Evolutionary conservation across 2,329 filamentous ascomycete species (phyloP).

Genomic region (Pestalotiopsis sp.): DNA sequence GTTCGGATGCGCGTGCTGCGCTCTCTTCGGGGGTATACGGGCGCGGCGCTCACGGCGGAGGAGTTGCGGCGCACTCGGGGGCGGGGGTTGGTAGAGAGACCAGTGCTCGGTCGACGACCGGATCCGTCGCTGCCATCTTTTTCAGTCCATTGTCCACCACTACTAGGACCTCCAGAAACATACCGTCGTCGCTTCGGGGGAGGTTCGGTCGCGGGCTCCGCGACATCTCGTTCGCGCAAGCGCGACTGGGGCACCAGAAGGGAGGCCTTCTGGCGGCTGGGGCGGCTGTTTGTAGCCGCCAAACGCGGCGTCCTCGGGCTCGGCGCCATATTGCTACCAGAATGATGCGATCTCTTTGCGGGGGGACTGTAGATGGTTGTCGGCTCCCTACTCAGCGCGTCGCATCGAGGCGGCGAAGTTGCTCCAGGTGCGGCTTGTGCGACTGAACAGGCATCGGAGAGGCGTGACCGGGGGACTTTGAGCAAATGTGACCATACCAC

Average conservation of each 20-base stretch:
- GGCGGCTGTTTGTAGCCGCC: constrained; percentile 25
- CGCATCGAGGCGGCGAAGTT: constrained; percentile 33
- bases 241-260: constrained; percentile 18
- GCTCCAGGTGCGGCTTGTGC: constrained; percentile 26
- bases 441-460: constrained; percentile 36
- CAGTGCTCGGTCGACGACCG: constrained; percentile 44
- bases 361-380: constrained; percentile 18
- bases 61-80: constrained; percentile 54
- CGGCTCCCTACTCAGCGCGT: constrained; percentile 33
- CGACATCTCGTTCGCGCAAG: constrained; percentile 36
- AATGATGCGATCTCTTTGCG: constrained; percentile 11
- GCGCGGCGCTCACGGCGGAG: constrained; percentile 49
- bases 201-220: constrained; percentile 54
- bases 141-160: constrained; percentile 83
- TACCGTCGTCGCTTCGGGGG: constrained; percentile 75
- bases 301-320: constrained; percentile 33
- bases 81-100: constrained; percentile 45
- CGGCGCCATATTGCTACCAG: constrained; percentile 29
- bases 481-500: background rate
- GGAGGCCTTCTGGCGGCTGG: constrained; percentile 21
- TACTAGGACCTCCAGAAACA: constrained; percentile 83
- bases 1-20: constrained; percentile 59
- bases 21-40: constrained; percentile 57
- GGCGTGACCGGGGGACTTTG: constrained; percentile 10
- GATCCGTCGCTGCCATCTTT: constrained; percentile 64